These are phyloP conservation scores for Trichophyton verrucosum DNA, from an alignment of 2,329 filamentous ascomycete species.

Conservation along the genomic window DNA sequence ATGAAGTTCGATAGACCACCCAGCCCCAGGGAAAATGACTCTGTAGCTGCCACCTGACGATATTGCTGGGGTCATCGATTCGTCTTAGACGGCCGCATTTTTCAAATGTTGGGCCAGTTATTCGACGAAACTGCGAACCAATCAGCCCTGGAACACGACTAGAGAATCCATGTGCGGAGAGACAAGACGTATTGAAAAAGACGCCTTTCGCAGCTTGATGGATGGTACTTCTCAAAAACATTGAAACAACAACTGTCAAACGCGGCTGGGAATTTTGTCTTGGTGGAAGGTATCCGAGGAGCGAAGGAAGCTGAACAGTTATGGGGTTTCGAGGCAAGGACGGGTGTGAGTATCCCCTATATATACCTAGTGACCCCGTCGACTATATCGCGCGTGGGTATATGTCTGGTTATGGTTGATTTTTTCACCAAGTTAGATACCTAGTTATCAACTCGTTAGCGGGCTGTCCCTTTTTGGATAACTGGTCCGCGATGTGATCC, in stretches of 20 bases:
- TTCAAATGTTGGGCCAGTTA: not conserved
- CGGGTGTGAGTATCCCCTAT: too few species aligned
- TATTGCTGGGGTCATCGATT: not conserved
- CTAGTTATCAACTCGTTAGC: too few species aligned
- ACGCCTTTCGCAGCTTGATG: not conserved
- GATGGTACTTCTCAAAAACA: not conserved
- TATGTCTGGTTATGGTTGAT: too few species aligned
- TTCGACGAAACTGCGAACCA: not conserved
- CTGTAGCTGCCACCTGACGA: not conserved
- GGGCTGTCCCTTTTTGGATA: too few species aligned
- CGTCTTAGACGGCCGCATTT: not conserved
- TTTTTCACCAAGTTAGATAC: too few species aligned
- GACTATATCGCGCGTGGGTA: too few species aligned
- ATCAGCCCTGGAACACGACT: not conserved
- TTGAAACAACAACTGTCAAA: not conserved
- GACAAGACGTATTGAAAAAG: not conserved
- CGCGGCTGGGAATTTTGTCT: too few species aligned
- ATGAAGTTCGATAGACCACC: constrained; percentile 13
- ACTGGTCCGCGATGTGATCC: too few species aligned
- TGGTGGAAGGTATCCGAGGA: too few species aligned
- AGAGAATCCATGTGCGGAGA: not conserved
- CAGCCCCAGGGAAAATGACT: constrained; percentile 10
- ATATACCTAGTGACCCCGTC: too few species aligned
- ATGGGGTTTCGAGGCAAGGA: too few species aligned
- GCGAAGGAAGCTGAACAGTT: too few species aligned